phyloP scores from a whole-genome alignment of 306 rosid species.

The Glycine latifolia region DNA sequence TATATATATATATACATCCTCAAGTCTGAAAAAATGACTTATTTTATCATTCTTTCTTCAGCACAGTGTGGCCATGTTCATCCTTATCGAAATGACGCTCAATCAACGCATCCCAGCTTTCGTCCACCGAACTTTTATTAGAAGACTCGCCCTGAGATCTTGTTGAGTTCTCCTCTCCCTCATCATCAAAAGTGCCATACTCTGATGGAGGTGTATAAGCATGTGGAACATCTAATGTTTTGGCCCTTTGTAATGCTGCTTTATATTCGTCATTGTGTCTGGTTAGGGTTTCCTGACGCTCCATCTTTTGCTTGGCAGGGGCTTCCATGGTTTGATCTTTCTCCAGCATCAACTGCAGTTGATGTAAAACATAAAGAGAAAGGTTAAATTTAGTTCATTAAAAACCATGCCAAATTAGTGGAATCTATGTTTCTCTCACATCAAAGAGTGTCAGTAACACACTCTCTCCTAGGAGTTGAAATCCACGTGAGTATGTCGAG shows the following conservation, averaged over 20 bases:
- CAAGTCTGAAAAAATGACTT: constrained; percentile 1
- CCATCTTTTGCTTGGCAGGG: constrained; percentile 84
- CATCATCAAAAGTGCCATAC: constrained; percentile 80
- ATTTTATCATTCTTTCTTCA: constrained; percentile 54
- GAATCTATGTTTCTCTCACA: neutral
- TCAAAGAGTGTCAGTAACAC: neutral
- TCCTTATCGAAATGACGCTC: constrained; percentile 65
- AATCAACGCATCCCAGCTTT: constrained; percentile 70
- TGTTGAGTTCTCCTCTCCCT: constrained; percentile 51
- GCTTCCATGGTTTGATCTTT: constrained; percentile 66
- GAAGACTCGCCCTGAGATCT: constrained; percentile 65
- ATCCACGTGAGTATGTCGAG: too few species aligned
- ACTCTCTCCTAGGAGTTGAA: neutral
- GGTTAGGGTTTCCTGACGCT: constrained; percentile 70
- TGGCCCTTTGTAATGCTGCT: constrained; percentile 93
- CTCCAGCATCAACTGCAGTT: constrained; percentile 71
- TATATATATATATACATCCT: too few species aligned
- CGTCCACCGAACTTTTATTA: constrained; percentile 53
- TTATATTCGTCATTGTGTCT: constrained; percentile 70
- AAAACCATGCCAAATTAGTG: constrained; percentile 23
- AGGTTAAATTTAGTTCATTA: constrained; percentile 10
- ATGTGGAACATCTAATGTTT: constrained; percentile 81
- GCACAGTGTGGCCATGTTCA: constrained; percentile 58
- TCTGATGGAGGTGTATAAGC: constrained; percentile 71
- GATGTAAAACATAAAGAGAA: constrained; percentile 24